phyloP scores from a whole-genome alignment of 208 protist genomes.

The Vickermania spadyakhi region DNA sequence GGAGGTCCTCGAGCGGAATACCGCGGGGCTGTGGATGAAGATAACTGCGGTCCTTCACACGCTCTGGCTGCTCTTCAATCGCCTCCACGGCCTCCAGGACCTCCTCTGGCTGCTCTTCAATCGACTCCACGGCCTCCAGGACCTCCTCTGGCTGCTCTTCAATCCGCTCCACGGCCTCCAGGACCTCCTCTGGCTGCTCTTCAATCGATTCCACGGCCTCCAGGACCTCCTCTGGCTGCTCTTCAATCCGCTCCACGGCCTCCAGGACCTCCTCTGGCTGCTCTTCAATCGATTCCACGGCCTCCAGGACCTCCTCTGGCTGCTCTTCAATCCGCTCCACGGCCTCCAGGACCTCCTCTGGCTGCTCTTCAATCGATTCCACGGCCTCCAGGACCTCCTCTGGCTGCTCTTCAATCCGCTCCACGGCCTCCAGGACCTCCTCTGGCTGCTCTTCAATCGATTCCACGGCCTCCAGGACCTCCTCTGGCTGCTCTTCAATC shows the following conservation, averaged over 20 bases:
- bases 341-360: not conserved
- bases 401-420: conserved; percentile 14
- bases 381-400: conserved; percentile 12
- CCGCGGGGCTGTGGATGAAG: conserved; percentile 65
- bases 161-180: conserved; percentile 7
- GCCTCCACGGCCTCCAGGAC: conserved; percentile 1
- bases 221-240: not conserved
- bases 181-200: not conserved
- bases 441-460: conserved; percentile 23
- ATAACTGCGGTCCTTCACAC: conserved; percentile 41
- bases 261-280: conserved; percentile 20
- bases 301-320: not conserved
- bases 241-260: conserved; percentile 14
- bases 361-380: not conserved
- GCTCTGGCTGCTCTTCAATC: conserved; percentile 37
- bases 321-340: not conserved
- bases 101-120: not conserved
- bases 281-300: not conserved
- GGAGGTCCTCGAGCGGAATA: conserved; percentile 46
- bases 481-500: conserved; percentile 41
- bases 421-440: conserved; percentile 30
- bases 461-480: conserved; percentile 42
- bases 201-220: not conserved
- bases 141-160: conserved; percentile 49
- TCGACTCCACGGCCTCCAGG: conserved; percentile 9